Evolutionary conservation across 257 asterid species (phyloP).

Genomic region (Solanum chiquidenum): DNA sequence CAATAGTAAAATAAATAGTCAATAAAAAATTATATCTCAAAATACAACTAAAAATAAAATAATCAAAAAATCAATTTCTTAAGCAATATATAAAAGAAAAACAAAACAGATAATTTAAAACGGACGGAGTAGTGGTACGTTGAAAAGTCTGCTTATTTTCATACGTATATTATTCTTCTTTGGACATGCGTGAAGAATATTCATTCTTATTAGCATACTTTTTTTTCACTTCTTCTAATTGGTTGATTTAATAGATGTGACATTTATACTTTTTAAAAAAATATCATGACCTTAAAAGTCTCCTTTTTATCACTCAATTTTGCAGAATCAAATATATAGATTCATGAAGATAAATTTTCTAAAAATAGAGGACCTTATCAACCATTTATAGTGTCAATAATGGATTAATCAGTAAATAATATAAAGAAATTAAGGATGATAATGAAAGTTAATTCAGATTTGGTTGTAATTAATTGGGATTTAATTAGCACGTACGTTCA

Average conservation of each 20-base stretch:
- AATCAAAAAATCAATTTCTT: fast-evolving
- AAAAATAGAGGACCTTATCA: neutral
- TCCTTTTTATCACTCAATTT: neutral
- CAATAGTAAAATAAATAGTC: neutral
- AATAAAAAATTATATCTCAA: neutral
- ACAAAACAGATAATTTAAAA: no score
- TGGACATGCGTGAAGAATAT: neutral
- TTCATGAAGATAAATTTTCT: neutral
- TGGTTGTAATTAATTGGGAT: neutral
- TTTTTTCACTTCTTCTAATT: neutral
- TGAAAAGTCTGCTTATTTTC: neutral
- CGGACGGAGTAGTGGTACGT: neutral
- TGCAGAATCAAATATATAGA: neutral
- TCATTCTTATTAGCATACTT: neutral
- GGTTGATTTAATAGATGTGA: neutral
- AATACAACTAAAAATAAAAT: neutral
- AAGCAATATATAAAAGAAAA: neutral
- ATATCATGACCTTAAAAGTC: neutral
- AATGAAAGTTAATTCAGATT: neutral
- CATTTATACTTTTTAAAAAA: neutral
- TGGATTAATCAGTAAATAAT: neutral
- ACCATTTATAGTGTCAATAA: neutral
- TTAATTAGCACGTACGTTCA: neutral
- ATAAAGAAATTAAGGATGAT: neutral
- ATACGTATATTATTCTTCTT: neutral